Evolutionary conservation across 176 grass and related monocot genomes (phyloP), one percentile per base, ranked within the genome.

Genomic region (Metroxylon sagu): DNA sequence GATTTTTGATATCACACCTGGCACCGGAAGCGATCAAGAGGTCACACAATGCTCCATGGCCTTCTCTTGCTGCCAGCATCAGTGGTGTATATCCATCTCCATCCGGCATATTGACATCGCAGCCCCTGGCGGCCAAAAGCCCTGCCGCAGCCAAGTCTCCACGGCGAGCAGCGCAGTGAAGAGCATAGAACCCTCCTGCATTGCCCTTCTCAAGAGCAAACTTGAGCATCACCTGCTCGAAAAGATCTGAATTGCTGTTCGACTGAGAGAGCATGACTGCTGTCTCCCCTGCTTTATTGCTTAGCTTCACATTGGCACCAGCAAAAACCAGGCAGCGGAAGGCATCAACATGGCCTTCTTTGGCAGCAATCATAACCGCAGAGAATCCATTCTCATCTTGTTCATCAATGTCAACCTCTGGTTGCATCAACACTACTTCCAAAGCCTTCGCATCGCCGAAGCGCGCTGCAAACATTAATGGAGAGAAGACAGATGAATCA

Each of bases 211-310:
- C 93, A 56, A 98, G 76, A 6, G 79, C 82, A 62, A 92, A 83
- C 48, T 98, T 81, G 15, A 98, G 84, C 93, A 98, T 88, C 56
- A 85, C 81, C 80, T 85, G 93, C 81, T 98, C 93, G 60, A 98
- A 98, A 14, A 89, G 65, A 39, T 98, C 93, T 50, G 81, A 56
- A 59, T 88, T 85, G 74, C 83, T 82, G 80, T 86, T 98, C 57
- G 57, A 78, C 71, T 82, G 87, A 12, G 78, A 83, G 21, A 92
- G 43, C n/a, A 35, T 74, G 0, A 98, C 61, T 0, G 81, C 76
- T 5, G 81, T 92, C 56, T 88, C 81, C 4, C 87, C 87, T 0
- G 52, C 72, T 68, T 60, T 77, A 60, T 81, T 85, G 48, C 66
- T 59, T 25, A 92, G 71, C 70, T 64, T 84, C 73, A 89, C 75